Evolutionary conservation across 2,329 filamentous ascomycete genomes (phyloP).

Genomic region (Sclerotinia sclerotiorum): DNA sequence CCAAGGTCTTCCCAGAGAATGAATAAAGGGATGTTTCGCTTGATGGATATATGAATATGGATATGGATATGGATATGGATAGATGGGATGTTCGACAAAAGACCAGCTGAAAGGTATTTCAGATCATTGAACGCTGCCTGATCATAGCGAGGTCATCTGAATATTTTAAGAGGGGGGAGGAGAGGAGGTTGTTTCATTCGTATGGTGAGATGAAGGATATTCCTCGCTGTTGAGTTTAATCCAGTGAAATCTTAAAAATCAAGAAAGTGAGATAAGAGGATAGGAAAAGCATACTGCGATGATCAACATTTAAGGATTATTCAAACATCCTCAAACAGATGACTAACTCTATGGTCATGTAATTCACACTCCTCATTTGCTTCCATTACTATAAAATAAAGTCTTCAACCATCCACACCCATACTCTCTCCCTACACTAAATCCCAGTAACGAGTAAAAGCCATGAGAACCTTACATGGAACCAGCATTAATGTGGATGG

Average conservation of each 20-base stretch:
- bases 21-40: background rate
- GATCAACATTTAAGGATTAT: background rate
- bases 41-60: background rate
- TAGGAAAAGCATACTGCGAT: background rate
- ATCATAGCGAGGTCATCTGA: conserved; percentile 8
- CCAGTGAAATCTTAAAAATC: too few relatives aligned
- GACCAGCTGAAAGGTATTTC: conserved; percentile 13
- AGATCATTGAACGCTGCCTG: conserved; percentile 9
- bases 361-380: background rate
- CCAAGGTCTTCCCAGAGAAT: background rate
- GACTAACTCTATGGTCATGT: conserved; percentile 2
- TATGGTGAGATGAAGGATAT: background rate
- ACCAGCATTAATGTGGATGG: conserved; percentile 13
- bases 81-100: background rate
- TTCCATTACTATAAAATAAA: too few relatives aligned
- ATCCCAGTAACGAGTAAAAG: conserved; percentile 13
- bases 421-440: background rate
- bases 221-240: background rate
- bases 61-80: background rate
- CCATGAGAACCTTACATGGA: conserved; percentile 11
- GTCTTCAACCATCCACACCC: too few relatives aligned
- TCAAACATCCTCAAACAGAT: background rate
- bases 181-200: background rate
- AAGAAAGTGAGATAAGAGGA: background rate
- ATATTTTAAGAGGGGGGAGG: background rate